Evolutionary conservation across 2,329 filamentous ascomycete species (phyloP), one percentile per base, ranked within the genome.

Genomic region (Colletotrichum chrysophilum): DNA sequence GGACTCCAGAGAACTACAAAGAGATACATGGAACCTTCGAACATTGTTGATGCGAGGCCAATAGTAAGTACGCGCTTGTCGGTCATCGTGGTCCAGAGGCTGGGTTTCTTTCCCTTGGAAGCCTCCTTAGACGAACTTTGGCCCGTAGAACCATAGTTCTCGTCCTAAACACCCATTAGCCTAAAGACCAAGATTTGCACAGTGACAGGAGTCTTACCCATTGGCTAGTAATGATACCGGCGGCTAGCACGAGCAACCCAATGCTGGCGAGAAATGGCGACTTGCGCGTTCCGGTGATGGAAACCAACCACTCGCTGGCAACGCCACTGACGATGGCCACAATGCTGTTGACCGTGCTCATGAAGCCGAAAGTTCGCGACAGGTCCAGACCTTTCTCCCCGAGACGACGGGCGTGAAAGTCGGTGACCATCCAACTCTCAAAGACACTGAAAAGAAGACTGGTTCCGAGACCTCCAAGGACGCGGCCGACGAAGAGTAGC

Each of bases 1-100:
- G 90, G 89, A 4, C 88, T 86, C 87, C 90, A 91, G 83, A 91
- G 90, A 79, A 91, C 91, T 67, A 92, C 89, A 80, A 91, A 91
- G 26, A 92, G 85, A 80, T 91, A 91, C 84, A 91, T 89, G 18
- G 88, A 88, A 16, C 89, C 89, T 81, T 92, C 90, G 79, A 91
- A 91, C 78, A 91, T 86, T 67, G 88, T 90, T 3, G 89, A 89
- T 7, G 87, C 86, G 16, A 91, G 80, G 4, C 87, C 87, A 12
- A 91, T 84, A 9, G 87, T 84, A 26, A 90, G 81, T 66, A 91
- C 87, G 16, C 86, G 85, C 55, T 85, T 86, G 78, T 90, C 87
- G 78, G 80, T 80, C 64, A 81, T 79, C 28, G 80, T 78, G 4
- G 69, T 56, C 77, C 78, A 77, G 30, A 80, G 77, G 62, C 62